Conservation (phyloP, 2,329 filamentous ascomycete species). For the Penicillium sp. region DNA sequence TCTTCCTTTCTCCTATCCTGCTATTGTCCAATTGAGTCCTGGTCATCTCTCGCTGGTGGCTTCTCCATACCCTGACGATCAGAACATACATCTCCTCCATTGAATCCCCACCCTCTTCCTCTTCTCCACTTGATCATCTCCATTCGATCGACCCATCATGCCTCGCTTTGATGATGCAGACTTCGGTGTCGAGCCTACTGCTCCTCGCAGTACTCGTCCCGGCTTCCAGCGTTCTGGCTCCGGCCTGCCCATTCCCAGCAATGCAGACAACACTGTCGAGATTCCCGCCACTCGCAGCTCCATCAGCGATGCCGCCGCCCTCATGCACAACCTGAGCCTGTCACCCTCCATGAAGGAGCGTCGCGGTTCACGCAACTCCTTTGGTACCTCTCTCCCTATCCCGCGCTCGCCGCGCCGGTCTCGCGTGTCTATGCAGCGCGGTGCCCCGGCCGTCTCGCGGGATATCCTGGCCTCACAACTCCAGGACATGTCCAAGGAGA, state of each 20-base stretch:
- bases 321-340: conserved; percentile 73
- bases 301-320: conserved; percentile 66
- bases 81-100: conserved; percentile 10
- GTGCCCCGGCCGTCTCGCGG: conserved; percentile 55
- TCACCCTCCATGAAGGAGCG: conserved; percentile 68
- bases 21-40: conserved; percentile 12
- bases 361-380: conserved; percentile 72
- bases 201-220: conserved; percentile 25
- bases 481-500: conserved; percentile 67
- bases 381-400: conserved; percentile 72
- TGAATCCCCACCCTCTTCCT: conserved; percentile 2
- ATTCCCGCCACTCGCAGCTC: conserved; percentile 69
- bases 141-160: conserved; percentile 49
- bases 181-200: conserved; percentile 47
- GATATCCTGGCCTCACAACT: conserved; percentile 71
- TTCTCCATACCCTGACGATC: conserved; percentile 10
- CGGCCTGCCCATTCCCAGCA: conserved; percentile 47
- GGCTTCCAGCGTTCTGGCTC: conserved; percentile 30
- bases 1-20: conserved; percentile 2
- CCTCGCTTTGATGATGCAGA: conserved; percentile 62
- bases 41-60: conserved; percentile 10
- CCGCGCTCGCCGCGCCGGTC: conserved; percentile 70
- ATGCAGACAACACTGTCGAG: conserved; percentile 61
- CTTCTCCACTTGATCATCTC: conserved; percentile 11
- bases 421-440: conserved; percentile 62